Evolutionary conservation across 2,329 filamentous ascomycete species (phyloP).

Genomic region (Rachicladosporium sp.): DNA sequence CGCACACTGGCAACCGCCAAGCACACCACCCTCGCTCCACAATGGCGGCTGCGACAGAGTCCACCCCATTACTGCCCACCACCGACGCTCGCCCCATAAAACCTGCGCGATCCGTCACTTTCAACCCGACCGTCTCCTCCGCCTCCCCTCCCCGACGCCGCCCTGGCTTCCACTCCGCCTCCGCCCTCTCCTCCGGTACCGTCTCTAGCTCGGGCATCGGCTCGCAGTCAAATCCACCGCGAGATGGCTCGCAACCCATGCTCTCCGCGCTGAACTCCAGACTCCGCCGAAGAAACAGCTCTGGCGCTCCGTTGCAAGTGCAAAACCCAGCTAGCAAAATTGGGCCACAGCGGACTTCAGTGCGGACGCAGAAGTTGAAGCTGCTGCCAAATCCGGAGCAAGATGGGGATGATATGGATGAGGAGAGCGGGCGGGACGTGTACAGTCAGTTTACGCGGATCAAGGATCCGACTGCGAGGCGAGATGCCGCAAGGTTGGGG

Average conservation of each 20-base stretch:
- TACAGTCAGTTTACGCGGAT: conserved; percentile 97
- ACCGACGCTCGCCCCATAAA: conserved; percentile 11
- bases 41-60: too few relatives aligned
- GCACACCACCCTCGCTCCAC: too few relatives aligned
- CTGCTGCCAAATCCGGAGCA: conserved; percentile 84
- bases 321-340: conserved; percentile 53
- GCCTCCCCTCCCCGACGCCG: conserved; percentile 28
- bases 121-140: conserved; percentile 51
- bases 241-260: conserved; percentile 42
- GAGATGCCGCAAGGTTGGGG: conserved; percentile 82
- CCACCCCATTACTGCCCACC: too few relatives aligned
- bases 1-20: too few relatives aligned
- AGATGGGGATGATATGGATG: conserved; percentile 63
- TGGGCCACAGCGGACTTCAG: conserved; percentile 86
- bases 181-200: conserved; percentile 15
- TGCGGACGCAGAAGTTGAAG: conserved; percentile 93
- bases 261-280: conserved; percentile 78
- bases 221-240: conserved; percentile 21
- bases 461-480: conserved; percentile 84
- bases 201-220: conserved; percentile 12
- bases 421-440: conserved; percentile 87
- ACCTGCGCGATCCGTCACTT: conserved; percentile 56
- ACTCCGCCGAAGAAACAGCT: conserved; percentile 73
- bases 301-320: conserved; percentile 45
- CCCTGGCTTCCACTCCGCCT: conserved; percentile 21